Percentiles rank a stretch among this genome's conserved stretches.
These are phyloP conservation scores for Termitomyces sp. DNA, from an alignment of 768 basidiomycete genomes.

Conservation along the genomic window DNA sequence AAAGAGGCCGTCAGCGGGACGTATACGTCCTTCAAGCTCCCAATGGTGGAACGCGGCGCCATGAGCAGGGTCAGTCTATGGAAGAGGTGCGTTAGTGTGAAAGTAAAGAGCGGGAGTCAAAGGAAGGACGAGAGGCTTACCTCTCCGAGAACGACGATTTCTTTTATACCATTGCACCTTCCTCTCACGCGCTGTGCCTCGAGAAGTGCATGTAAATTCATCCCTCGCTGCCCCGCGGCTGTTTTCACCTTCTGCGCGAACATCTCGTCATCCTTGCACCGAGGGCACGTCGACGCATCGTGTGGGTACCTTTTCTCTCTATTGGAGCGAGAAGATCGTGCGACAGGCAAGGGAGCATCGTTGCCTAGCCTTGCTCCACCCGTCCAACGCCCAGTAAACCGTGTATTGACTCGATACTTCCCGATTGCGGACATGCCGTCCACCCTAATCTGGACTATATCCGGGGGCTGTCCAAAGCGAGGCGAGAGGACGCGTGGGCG, in stretches of 20 bases:
- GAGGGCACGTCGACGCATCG: background rate
- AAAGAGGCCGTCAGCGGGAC: conserved; percentile 6
- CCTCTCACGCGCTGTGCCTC: conserved; percentile 3
- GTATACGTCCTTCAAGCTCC: conserved; percentile 5
- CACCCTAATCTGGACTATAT: background rate
- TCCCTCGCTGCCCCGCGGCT: background rate
- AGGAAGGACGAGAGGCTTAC: conserved; percentile 24
- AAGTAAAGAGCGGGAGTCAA: background rate
- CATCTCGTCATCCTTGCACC: background rate
- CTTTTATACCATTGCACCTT: conserved; percentile 51
- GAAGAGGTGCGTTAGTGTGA: background rate
- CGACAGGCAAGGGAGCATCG: background rate
- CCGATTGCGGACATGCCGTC: background rate
- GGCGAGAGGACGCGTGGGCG: conserved; percentile 7
- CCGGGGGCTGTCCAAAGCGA: background rate
- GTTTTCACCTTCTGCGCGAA: background rate
- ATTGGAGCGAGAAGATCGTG: too few relatives aligned
- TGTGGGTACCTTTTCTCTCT: background rate
- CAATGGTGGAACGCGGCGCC: conserved; percentile 2
- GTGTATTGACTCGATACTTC: background rate
- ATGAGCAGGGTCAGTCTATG: conserved; percentile 7
- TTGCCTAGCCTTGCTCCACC: conserved; percentile 4
- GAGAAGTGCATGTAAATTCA: background rate
- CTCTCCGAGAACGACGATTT: conserved; percentile 60
- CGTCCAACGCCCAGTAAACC: conserved; percentile 13